Percentiles rank a stretch among this genome's conserved stretches.
phyloP scores from a whole-genome alignment of 2,329 filamentous ascomycete species.

The Aspergillus sp. region DNA sequence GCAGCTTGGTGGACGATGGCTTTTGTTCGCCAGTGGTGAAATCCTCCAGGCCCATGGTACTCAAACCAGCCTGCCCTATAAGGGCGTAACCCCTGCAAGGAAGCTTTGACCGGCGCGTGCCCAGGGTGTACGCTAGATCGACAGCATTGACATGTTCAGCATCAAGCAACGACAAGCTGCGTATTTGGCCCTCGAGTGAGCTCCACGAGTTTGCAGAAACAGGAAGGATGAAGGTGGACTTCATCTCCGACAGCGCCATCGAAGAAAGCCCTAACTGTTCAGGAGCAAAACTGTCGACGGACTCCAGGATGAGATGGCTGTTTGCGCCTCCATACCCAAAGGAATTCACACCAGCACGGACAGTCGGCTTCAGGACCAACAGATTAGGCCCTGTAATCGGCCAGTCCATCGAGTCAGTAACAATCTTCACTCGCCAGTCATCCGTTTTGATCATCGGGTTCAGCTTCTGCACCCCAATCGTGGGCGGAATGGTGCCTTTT shows the following conservation, averaged over 20 bases:
- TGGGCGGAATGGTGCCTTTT: background rate
- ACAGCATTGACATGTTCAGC: background rate
- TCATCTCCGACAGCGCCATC: background rate
- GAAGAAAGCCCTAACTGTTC: background rate
- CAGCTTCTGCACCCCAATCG: background rate
- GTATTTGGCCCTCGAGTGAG: background rate
- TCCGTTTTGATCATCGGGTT: background rate
- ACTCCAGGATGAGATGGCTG: conserved; percentile 42
- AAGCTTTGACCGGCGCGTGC: background rate
- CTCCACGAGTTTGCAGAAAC: background rate
- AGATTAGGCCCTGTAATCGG: background rate
- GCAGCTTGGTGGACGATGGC: background rate
- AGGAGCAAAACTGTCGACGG: background rate
- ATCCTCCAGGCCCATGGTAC: background rate
- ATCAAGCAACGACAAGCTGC: background rate
- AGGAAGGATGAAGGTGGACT: background rate
- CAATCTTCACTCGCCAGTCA: background rate
- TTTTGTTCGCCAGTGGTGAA: background rate
- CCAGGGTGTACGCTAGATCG: background rate
- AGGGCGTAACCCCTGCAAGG: background rate
- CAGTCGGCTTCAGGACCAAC: background rate
- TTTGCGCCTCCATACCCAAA: conserved; percentile 46
- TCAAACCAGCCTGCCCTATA: background rate
- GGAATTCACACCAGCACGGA: conserved; percentile 46
- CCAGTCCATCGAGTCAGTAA: background rate